Evolutionary conservation across 805 yeast species (phyloP).

Genomic region (Kodamaea kaohsiungensis): DNA sequence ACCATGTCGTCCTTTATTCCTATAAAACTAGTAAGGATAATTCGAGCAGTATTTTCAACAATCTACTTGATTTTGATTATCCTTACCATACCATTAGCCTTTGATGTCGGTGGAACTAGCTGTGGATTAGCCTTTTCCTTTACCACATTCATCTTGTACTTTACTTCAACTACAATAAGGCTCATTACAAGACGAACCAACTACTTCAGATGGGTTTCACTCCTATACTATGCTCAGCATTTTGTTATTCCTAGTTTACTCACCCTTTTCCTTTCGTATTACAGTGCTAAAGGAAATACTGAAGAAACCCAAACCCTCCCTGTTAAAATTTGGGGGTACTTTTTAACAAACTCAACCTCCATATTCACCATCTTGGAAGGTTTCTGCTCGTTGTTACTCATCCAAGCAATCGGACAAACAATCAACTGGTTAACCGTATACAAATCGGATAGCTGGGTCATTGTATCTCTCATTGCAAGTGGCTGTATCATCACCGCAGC

Average conservation of each 20-base stretch:
- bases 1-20: background rate
- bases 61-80: slow-evolving; percentile 69
- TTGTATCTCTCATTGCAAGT: slow-evolving; percentile 67
- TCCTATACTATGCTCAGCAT: slow-evolving; percentile 79
- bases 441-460: slow-evolving; percentile 77
- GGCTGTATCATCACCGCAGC: slow-evolving; percentile 77
- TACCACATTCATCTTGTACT: slow-evolving; percentile 57
- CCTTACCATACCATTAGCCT: slow-evolving; percentile 86
- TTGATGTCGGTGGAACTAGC: slow-evolving; percentile 87
- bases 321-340: slow-evolving; percentile 67
- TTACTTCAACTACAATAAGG: slow-evolving; percentile 70
- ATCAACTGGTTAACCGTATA: slow-evolving; percentile 62
- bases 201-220: slow-evolving; percentile 46
- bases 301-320: slow-evolving; percentile 9
- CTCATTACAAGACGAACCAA: slow-evolving; percentile 46
- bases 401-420: slow-evolving; percentile 88
- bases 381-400: slow-evolving; percentile 84
- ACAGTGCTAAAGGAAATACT: slow-evolving; percentile 20
- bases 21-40: slow-evolving; percentile 9
- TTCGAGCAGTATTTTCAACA: slow-evolving; percentile 48
- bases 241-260: slow-evolving; percentile 78
- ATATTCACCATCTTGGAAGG: slow-evolving; percentile 90
- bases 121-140: slow-evolving; percentile 89
- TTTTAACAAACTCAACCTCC: slow-evolving; percentile 81
- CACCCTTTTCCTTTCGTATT: slow-evolving; percentile 63